Percentiles rank a stretch among this genome's conserved stretches.
Conservation (phyloP, 495 filamentous ascomycete genomes). For the Parmelia sp. region DNA sequence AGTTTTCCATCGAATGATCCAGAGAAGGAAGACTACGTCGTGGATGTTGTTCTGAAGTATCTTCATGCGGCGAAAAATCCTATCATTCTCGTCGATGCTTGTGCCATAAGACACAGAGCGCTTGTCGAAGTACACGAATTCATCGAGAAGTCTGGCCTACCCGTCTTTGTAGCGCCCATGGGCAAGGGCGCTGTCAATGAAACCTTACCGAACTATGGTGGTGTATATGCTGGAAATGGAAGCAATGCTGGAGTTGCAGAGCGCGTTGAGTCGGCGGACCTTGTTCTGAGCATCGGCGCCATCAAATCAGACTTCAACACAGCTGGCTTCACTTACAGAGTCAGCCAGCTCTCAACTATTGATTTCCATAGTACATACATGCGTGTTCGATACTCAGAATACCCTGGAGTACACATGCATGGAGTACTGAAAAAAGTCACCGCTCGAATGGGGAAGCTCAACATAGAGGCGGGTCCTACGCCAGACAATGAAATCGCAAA, state of each 20-base stretch:
- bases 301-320: slow-evolving; percentile 92
- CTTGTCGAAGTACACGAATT: slow-evolving; percentile 70
- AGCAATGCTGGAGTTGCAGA: slow-evolving; percentile 63
- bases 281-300: slow-evolving; percentile 76
- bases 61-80: slow-evolving; percentile 71
- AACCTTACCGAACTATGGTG: slow-evolving; percentile 65
- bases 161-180: slow-evolving; percentile 86
- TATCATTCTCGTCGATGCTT: slow-evolving; percentile 85
- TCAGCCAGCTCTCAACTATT: slow-evolving; percentile 75
- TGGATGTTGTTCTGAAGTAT: slow-evolving; percentile 70
- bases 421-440: slow-evolving; percentile 75
- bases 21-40: slow-evolving; percentile 76
- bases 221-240: slow-evolving; percentile 82
- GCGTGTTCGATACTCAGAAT: slow-evolving; percentile 72
- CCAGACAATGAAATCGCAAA: slow-evolving; percentile 51
- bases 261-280: slow-evolving; percentile 70
- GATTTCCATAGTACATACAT: slow-evolving; percentile 79
- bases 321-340: slow-evolving; percentile 77
- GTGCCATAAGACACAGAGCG: slow-evolving; percentile 73
- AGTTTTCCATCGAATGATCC: slow-evolving; percentile 55
- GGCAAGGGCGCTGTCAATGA: slow-evolving; percentile 87
- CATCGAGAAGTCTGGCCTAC: slow-evolving; percentile 68
- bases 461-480: slow-evolving; percentile 38
- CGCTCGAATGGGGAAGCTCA: slow-evolving; percentile 52
- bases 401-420: slow-evolving; percentile 77